These are phyloP conservation scores for Alisma plantagoaquatica DNA, from an alignment of 106 monocot species.

Conservation along the genomic window DNA sequence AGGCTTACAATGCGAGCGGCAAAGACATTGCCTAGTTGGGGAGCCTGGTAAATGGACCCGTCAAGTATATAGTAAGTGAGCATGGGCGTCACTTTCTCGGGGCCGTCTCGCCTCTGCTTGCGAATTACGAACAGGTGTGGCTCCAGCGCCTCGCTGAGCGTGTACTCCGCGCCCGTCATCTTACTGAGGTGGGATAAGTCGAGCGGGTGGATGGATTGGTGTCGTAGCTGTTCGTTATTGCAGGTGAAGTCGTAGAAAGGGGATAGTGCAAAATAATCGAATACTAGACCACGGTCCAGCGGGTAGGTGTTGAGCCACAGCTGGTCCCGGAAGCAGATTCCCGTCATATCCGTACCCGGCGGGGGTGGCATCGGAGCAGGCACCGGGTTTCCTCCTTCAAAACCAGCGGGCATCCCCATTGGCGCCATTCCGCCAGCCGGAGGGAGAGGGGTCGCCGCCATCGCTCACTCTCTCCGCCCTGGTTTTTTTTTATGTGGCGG, in stretches of 20 bases:
- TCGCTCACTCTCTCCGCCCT: too few species aligned
- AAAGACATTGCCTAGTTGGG: constrained; percentile 87
- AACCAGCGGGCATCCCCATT: constrained; percentile 17
- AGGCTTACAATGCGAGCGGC: constrained; percentile 76
- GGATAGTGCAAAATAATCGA: constrained; percentile 97
- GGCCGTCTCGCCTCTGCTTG: constrained; percentile 92
- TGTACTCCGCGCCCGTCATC: constrained; percentile 96
- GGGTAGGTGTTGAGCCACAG: constrained; percentile 93
- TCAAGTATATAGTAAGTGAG: constrained; percentile 86
- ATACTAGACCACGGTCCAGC: constrained; percentile 85
- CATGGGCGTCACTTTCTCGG: constrained; percentile 82
- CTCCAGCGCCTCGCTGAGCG: constrained; percentile 91
- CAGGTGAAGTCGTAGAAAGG: constrained; percentile 94
- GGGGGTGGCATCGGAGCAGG: constrained; percentile 26
- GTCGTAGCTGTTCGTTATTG: constrained; percentile 95
- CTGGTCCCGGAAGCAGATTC: constrained; percentile 96
- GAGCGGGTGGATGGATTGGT: constrained; percentile 89
- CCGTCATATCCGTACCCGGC: constrained; percentile 99
- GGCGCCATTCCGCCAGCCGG: constrained; percentile 13
- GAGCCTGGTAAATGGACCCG: constrained; percentile 93
- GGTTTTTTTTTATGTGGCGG: too few species aligned
- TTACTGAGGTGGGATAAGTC: constrained; percentile 90
- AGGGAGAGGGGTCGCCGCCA: constrained; percentile 59
- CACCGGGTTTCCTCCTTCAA: constrained; percentile 15
- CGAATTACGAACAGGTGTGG: constrained; percentile 94